These are phyloP conservation scores for Lentinula detonsa DNA, from an alignment of 768 basidiomycete genomes.

Conservation along the genomic window DNA sequence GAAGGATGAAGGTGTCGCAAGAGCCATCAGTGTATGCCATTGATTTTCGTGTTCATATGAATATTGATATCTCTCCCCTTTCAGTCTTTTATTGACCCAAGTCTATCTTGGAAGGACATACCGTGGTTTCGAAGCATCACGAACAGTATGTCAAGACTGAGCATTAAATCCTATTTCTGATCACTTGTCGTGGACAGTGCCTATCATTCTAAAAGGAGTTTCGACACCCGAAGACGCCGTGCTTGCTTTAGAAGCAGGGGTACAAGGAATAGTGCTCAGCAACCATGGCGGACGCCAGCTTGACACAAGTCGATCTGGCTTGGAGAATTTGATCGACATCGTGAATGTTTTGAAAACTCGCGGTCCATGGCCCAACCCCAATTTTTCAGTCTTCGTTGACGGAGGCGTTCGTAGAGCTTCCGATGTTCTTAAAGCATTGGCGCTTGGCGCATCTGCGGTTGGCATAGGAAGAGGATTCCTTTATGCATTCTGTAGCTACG, in stretches of 20 bases:
- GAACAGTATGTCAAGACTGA: slow-evolving; percentile 20
- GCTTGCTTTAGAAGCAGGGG: slow-evolving; percentile 70
- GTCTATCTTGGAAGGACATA: slow-evolving; percentile 81
- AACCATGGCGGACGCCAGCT: slow-evolving; percentile 82
- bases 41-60: background rate
- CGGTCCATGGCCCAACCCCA: slow-evolving; percentile 68
- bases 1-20: slow-evolving; percentile 79
- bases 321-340: slow-evolving; percentile 85
- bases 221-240: slow-evolving; percentile 61
- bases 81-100: slow-evolving; percentile 92
- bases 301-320: slow-evolving; percentile 79
- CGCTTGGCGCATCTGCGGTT: slow-evolving; percentile 88
- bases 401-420: slow-evolving; percentile 91
- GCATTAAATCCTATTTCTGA: background rate
- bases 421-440: slow-evolving; percentile 84
- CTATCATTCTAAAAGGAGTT: slow-evolving; percentile 88
- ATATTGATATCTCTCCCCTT: background rate
- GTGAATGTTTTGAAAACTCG: slow-evolving; percentile 64
- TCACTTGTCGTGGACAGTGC: slow-evolving; percentile 46
- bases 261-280: slow-evolving; percentile 77
- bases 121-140: slow-evolving; percentile 67
- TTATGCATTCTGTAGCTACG: slow-evolving; percentile 87
- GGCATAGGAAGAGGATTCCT: slow-evolving; percentile 84
- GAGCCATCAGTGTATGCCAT: slow-evolving; percentile 68
- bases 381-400: slow-evolving; percentile 84